These are phyloP conservation scores for Acanthamoeba healyi DNA, from an alignment of 208 protist genomes.

Conservation along the genomic window DNA sequence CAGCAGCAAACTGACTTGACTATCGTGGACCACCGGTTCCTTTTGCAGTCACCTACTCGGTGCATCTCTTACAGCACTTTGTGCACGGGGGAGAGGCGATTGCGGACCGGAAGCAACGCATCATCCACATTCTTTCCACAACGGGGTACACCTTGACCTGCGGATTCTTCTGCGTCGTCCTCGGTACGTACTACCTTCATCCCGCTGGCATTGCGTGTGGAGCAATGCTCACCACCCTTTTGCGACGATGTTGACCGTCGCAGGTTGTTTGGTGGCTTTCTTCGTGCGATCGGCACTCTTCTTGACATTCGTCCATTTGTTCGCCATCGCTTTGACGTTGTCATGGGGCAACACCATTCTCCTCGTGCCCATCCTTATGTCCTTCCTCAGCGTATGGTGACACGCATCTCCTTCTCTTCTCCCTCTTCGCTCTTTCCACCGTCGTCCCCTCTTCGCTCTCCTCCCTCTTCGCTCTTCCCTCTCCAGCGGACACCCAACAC, in stretches of 20 bases:
- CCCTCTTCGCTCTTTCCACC: background rate
- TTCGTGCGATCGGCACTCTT: conserved; percentile 45
- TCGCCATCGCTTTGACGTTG: background rate
- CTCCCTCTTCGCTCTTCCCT: background rate
- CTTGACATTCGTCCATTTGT: conserved; percentile 42
- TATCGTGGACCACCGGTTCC: too few species aligned
- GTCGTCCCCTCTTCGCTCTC: background rate
- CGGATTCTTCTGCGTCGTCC: conserved; percentile 57
- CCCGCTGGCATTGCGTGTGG: too few species aligned
- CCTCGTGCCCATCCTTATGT: conserved; percentile 64
- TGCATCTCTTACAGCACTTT: conserved; percentile 48
- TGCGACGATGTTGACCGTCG: background rate
- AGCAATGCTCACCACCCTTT: background rate
- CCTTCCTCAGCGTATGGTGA: conserved; percentile 58
- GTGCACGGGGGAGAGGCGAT: background rate
- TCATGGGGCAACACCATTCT: conserved; percentile 36
- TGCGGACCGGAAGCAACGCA: background rate
- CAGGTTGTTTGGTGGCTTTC: conserved; percentile 41
- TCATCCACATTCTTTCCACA: conserved; percentile 19
- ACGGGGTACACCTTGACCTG: conserved; percentile 50
- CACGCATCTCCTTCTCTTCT: too few species aligned
- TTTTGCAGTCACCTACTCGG: conserved; percentile 58
- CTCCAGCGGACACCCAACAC: background rate
- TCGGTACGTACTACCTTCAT: background rate
- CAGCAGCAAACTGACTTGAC: too few species aligned